A percentile compares a stretch with the other conserved stretches of the same genome.
Evolutionary conservation across 148 eudicot species (phyloP).

Genomic region (Silene uniflora): DNA sequence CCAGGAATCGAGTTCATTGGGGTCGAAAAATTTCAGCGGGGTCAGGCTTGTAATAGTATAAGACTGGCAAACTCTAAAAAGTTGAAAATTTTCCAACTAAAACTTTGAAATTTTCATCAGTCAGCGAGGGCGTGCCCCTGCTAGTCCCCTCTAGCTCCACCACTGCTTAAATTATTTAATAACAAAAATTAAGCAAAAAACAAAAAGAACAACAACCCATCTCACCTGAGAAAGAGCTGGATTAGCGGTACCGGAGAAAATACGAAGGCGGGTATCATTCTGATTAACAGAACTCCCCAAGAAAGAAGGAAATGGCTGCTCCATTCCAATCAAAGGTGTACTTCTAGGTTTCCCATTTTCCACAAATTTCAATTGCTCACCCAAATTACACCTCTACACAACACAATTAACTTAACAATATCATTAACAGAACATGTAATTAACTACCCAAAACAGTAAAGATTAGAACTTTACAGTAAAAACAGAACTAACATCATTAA

Average conservation of each 20-base stretch:
- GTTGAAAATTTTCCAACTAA: too few relatives aligned
- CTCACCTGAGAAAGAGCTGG: constrained; percentile 78
- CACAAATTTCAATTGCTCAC: constrained; percentile 48
- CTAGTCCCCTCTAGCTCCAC: too few relatives aligned
- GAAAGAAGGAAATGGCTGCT: constrained; percentile 54
- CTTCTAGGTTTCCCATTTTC: constrained; percentile 57
- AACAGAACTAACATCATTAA: not conserved
- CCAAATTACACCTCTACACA: constrained; percentile 58
- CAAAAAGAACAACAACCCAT: not conserved
- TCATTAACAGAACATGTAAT: not conserved
- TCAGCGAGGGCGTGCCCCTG: too few relatives aligned
- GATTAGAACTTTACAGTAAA: not conserved
- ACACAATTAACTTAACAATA: not conserved
- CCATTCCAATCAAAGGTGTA: constrained; percentile 25
- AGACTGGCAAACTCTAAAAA: too few relatives aligned
- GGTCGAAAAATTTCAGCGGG: too few relatives aligned
- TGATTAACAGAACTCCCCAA: constrained; percentile 21
- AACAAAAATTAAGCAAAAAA: not conserved
- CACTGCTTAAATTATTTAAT: not conserved
- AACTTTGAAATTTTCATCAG: too few relatives aligned
- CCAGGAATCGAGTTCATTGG: too few relatives aligned
- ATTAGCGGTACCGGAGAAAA: constrained; percentile 94
- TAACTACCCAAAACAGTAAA: not conserved
- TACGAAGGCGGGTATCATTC: constrained; percentile 65
- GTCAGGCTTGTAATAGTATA: too few relatives aligned